Evolutionary conservation across 1,139 yeast genomes (phyloP).

Genomic region (Suzukiozyma palmioleophila): DNA sequence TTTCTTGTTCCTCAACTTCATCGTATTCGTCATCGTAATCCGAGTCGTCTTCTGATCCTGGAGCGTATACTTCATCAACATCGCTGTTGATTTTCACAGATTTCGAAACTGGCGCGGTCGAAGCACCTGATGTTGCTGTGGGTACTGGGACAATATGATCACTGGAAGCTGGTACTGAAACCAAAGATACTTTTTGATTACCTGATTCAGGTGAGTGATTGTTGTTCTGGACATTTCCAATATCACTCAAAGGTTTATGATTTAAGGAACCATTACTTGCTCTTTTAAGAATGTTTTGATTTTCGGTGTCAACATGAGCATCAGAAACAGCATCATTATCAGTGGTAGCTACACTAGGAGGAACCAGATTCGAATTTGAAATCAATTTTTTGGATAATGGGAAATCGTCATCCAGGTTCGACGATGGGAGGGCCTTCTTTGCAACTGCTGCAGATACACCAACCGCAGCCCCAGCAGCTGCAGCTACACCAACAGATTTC

Average conservation of each 20-base stretch:
- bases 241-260: conserved; percentile 3
- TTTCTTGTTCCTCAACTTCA: conserved; percentile 20
- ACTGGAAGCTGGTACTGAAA: neutral
- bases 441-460: conserved; percentile 9
- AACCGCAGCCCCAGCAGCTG: conserved; percentile 10
- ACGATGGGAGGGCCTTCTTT: neutral
- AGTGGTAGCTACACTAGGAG: neutral
- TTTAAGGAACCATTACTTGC: neutral
- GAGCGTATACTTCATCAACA: neutral
- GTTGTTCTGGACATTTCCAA: conserved; percentile 1
- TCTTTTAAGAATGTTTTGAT: neutral
- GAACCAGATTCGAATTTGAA: neutral
- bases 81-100: conserved; percentile 1
- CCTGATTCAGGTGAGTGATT: neutral
- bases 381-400: neutral
- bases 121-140: neutral
- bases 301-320: conserved; percentile 1
- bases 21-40: conserved; percentile 14
- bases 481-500: conserved; percentile 10
- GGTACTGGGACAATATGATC: neutral
- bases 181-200: neutral
- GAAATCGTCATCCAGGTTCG: conserved; percentile 1
- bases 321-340: neutral
- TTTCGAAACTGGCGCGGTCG: neutral
- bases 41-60: conserved; percentile 8